Conservation (phyloP, 2,329 filamentous ascomycete species). For the Arthrobotrys sinensis region DNA sequence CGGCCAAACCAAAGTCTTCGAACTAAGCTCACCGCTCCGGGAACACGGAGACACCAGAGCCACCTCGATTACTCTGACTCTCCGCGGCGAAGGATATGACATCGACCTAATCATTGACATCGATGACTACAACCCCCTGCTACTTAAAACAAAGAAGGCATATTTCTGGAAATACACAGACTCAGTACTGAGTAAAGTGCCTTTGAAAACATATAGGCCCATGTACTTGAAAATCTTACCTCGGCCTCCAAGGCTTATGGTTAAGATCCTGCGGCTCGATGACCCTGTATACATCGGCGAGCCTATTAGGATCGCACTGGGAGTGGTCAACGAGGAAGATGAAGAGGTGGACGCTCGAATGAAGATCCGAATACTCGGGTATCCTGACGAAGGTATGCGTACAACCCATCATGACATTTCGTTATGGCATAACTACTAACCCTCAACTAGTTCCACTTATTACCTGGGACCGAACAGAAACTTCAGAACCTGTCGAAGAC, state of each 20-base stretch:
- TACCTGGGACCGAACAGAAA: constrained; percentile 55
- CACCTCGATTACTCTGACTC: constrained; percentile 67
- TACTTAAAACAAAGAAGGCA: constrained; percentile 49
- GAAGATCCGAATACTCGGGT: constrained; percentile 78
- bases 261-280: constrained; percentile 70
- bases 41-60: constrained; percentile 85
- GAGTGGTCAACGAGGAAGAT: constrained; percentile 85
- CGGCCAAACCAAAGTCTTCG: constrained; percentile 78
- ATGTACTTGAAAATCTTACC: constrained; percentile 82
- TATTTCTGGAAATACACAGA: constrained; percentile 48
- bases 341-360: constrained; percentile 81
- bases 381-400: constrained; percentile 65
- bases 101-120: constrained; percentile 53
- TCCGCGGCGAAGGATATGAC: constrained; percentile 54
- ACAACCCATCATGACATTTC: neutral
- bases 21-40: constrained; percentile 80
- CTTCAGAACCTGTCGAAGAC: constrained; percentile 37
- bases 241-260: constrained; percentile 90
- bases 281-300: constrained; percentile 91
- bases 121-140: constrained; percentile 51
- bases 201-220: constrained; percentile 39
- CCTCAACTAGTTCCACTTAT: constrained; percentile 56
- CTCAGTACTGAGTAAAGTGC: constrained; percentile 44
- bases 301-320: constrained; percentile 77
- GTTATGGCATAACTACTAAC: constrained; percentile 40